phyloP scores from a whole-genome alignment of 257 asterid genomes.

The Primulina eburnea region DNA sequence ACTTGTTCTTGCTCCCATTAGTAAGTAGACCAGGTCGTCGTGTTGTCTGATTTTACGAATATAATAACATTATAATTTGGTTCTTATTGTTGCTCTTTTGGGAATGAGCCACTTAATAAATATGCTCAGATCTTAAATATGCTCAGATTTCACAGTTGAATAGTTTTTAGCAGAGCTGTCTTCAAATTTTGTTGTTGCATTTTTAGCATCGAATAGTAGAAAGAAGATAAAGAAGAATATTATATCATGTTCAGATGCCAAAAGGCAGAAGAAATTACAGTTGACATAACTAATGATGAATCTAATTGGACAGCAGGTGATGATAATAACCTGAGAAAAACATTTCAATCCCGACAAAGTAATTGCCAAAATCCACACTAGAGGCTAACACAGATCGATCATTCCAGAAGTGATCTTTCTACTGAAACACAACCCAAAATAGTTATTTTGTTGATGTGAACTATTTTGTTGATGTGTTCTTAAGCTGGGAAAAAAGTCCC shows the following conservation, averaged over 20 bases:
- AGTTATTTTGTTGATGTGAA: not conserved
- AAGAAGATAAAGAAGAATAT: not conserved
- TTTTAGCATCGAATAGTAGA: no score
- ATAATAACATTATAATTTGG: not conserved
- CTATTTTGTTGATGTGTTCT: not conserved
- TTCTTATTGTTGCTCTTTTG: not conserved
- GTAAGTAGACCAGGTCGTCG: not conserved
- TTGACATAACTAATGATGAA: not conserved
- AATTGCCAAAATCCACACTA: no score
- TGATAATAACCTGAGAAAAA: not conserved
- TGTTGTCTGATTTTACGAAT: not conserved
- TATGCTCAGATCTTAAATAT: no score
- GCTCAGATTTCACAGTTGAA: no score
- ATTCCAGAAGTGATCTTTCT: not conserved
- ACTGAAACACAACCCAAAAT: not conserved
- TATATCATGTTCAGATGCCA: not conserved
- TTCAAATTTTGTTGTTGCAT: not conserved
- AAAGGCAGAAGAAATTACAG: not conserved
- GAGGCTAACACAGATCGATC: not conserved
- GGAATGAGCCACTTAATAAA: not conserved
- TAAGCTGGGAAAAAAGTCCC: slow-evolving; percentile 24
- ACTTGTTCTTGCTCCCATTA: not conserved
- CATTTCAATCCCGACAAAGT: not conserved
- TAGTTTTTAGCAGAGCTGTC: no score
- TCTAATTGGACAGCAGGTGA: not conserved